A percentile compares a stretch with the other conserved stretches of the same genome.
phyloP scores from a whole-genome alignment of 805 yeast genomes.

The Kodamaea sagamina region DNA sequence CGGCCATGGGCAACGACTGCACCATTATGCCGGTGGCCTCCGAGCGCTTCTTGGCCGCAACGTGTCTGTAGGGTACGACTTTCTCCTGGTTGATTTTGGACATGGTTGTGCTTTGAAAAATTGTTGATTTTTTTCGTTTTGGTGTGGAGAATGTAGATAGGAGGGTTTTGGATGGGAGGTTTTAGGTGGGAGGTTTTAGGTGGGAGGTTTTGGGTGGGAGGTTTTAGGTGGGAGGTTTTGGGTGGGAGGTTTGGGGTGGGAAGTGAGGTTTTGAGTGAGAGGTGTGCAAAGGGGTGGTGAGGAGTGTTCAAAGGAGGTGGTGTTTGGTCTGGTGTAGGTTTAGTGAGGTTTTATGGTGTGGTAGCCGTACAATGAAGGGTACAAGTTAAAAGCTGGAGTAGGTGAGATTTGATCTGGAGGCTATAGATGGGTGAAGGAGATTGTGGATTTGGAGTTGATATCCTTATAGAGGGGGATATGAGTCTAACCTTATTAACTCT shows the following conservation, averaged over 20 bases:
- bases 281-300: neutral
- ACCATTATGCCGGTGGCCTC: constrained; percentile 49
- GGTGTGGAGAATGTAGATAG: neutral
- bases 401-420: too few species aligned
- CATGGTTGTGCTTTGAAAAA: constrained; percentile 6
- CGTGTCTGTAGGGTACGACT: constrained; percentile 47
- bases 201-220: neutral
- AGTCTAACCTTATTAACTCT: too few species aligned
- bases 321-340: neutral
- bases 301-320: too few species aligned
- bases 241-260: too few species aligned
- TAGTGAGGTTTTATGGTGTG: too few species aligned
- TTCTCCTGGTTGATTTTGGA: constrained; percentile 35
- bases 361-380: too few species aligned
- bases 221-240: neutral
- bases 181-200: neutral
- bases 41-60: constrained; percentile 49
- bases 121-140: neutral
- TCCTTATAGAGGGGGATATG: too few species aligned
- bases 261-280: neutral
- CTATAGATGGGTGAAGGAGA: too few species aligned
- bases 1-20: constrained; percentile 68
- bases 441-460: too few species aligned
- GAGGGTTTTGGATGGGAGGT: neutral
- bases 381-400: too few species aligned